phyloP scores from a whole-genome alignment of 768 basidiomycete genomes.

The Pulveroboletus sp. region DNA sequence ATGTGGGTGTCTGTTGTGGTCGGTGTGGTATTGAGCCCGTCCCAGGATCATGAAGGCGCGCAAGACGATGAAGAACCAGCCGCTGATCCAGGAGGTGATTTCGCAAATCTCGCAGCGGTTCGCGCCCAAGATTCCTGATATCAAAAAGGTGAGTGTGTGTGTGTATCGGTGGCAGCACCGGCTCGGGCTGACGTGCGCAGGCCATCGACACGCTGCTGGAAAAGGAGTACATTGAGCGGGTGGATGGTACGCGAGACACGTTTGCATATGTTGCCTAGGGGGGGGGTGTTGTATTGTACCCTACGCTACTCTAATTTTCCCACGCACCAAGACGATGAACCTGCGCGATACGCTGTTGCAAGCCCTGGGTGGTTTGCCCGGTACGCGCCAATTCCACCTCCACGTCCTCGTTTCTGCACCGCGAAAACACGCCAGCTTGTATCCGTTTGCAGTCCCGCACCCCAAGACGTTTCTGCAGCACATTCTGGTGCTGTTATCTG shows the following conservation, averaged over 20 bases:
- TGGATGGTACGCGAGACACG: constrained; percentile 87
- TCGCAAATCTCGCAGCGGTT: constrained; percentile 86
- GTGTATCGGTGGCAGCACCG: neutral
- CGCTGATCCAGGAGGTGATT: constrained; percentile 86
- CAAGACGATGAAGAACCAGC: constrained; percentile 93
- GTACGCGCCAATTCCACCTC: constrained; percentile 68
- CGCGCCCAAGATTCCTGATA: constrained; percentile 91
- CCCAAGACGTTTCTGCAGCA: constrained; percentile 73
- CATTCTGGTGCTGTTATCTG: constrained; percentile 71
- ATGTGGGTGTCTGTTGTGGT: neutral
- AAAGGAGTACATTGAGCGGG: constrained; percentile 97
- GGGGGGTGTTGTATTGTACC: constrained; percentile 19
- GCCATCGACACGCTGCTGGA: constrained; percentile 91
- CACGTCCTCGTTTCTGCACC: constrained; percentile 72
- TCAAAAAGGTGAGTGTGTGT: constrained; percentile 73
- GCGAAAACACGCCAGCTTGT: constrained; percentile 65
- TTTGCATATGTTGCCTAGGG: constrained; percentile 37
- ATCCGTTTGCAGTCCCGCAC: constrained; percentile 68
- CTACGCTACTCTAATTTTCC: constrained; percentile 11
- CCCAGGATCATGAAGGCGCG: constrained; percentile 92
- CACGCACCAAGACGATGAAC: constrained; percentile 33
- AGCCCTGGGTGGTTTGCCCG: constrained; percentile 56
- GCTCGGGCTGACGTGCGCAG: constrained; percentile 33
- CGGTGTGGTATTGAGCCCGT: neutral
- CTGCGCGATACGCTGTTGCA: constrained; percentile 64